Base-by-base conservation (phyloP, 805 yeast genomes). In the Starmerella floricola region DNA sequence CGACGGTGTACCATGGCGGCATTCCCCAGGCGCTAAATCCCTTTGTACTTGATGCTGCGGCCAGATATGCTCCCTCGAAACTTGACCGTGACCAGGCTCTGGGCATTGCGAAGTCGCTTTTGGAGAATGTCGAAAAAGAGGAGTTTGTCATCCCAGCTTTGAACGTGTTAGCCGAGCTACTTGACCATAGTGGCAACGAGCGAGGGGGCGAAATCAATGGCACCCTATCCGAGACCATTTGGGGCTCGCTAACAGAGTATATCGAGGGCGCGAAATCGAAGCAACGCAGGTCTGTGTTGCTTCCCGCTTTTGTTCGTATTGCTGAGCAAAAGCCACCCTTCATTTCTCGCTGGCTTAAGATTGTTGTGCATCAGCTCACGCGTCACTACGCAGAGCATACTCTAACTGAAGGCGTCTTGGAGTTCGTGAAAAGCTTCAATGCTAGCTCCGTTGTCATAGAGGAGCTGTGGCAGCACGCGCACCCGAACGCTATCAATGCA, bases 401-500 rank as follows among this genome's bases (percentile, higher is more conserved):
- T 8, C 3, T 42, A 11, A 16, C n/a, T 11, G 24, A 20, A 2
- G 36, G 29, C 13, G 15, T 8, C 12, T 4, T 24, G 3, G 16
- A 15, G 11, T 48, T 45, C 26, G n/a, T 42, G 3, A 11, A 6
- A 5, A 17, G 1, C 3, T 42, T 48, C 34, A 40, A 28, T 13
- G 16, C 11, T 11, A 17, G 5, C 2, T 20, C 31, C 29, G 29
- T 10, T 1, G 29, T 17, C 8, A 18, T 10, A 15, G 13, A 26
- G 2, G 19, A 32, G 24, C 15, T 48, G 6, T 48, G 46, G 46
- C 32, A 41, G 15, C 33, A 41, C 10, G 52, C 47, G 3, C 44
- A 47, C 31, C 43, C 29, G 13, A 47, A 47, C 15, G 42, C 45
- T 1, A 12, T 59, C 24, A 63, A 62, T 24, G 54, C 64, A 8